phyloP scores from a whole-genome alignment of 768 basidiomycete species.

The Multifurca ochricompacta region DNA sequence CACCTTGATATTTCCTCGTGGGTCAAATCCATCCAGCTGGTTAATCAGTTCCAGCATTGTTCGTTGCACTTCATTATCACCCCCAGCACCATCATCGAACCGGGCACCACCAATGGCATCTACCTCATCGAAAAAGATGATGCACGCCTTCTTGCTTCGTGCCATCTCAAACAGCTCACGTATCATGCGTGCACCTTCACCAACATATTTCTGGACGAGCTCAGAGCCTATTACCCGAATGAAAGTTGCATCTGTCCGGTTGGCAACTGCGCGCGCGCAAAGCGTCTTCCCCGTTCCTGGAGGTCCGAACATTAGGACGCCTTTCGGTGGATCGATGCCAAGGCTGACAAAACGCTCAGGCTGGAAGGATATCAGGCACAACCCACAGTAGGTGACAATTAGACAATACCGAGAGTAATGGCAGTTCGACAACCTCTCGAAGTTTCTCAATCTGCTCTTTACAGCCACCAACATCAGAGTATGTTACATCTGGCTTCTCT shows the following conservation, averaged over 20 bases:
- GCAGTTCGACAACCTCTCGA: conserved; percentile 95
- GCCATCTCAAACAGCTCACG: conserved; percentile 99
- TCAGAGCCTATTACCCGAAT: conserved; percentile 99
- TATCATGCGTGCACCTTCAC: conserved; percentile 98
- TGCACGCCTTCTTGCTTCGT: conserved; percentile 95
- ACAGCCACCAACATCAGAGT: conserved; percentile 96
- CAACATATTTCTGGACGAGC: conserved; percentile 99
- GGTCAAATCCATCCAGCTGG: conserved; percentile 97
- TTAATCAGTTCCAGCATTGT: conserved; percentile 99
- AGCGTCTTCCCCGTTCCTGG: conserved; percentile 99
- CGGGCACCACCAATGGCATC: conserved; percentile 98
- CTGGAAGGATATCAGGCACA: conserved; percentile 35
- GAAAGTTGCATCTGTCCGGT: conserved; percentile 97
- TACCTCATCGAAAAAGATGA: conserved; percentile 99
- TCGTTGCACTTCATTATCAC: conserved; percentile 97
- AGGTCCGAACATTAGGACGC: conserved; percentile 91
- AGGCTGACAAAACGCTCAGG: conserved; percentile 98
- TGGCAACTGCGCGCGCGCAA: conserved; percentile 96
- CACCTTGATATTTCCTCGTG: conserved; percentile 99
- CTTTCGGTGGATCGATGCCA: conserved; percentile 98
- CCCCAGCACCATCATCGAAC: conserved; percentile 97
- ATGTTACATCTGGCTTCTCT: conserved; percentile 97
- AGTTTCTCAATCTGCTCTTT: conserved; percentile 99
- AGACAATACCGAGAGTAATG: conserved; percentile 74
- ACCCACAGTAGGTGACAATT: background rate